Percentiles rank a stretch among this genome's conserved stretches.
Evolutionary conservation across 345 rosid species (phyloP).

Genomic region (Eucalyptus curtisii): DNA sequence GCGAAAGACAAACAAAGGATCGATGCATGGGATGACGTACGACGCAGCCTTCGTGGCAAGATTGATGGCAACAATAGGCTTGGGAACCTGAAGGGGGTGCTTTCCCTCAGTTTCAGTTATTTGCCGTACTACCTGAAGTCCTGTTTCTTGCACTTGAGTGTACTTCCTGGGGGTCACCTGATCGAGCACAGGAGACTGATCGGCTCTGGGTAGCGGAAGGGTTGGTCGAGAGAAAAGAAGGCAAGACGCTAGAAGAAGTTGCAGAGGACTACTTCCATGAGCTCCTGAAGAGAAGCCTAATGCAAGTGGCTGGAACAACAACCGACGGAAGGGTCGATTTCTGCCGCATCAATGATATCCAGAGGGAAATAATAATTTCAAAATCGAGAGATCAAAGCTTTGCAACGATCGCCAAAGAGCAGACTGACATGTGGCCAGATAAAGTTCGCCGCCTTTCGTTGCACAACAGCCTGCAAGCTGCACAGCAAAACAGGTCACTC

Average conservation of each 20-base stretch:
- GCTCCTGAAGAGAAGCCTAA: constrained; percentile 23
- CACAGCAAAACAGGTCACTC: no score
- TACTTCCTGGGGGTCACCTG: constrained; percentile 19
- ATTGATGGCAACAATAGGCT: constrained; percentile 11
- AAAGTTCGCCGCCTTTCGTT: no score
- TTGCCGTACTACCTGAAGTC: constrained; percentile 26
- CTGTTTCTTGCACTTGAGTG: constrained; percentile 26
- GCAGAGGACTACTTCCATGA: constrained; percentile 25
- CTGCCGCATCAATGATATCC: no score
- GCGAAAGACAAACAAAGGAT: constrained; percentile 3
- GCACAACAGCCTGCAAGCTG: no score
- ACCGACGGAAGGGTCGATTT: neutral
- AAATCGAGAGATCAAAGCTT: no score
- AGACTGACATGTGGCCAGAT: no score
- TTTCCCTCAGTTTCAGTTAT: constrained; percentile 25
- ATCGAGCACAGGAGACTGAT: constrained; percentile 8
- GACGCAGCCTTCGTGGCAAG: constrained; percentile 11
- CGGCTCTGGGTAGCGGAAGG: constrained; percentile 36
- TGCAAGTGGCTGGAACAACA: constrained; percentile 9
- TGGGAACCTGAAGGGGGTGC: constrained; percentile 10
- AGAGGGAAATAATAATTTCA: no score
- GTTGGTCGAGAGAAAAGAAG: constrained; percentile 23
- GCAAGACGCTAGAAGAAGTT: constrained; percentile 26
- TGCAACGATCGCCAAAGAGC: no score
- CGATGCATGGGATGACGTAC: constrained; percentile 19